Conservation (phyloP, 768 basidiomycete species). For the Lentinula raphanica region DNA sequence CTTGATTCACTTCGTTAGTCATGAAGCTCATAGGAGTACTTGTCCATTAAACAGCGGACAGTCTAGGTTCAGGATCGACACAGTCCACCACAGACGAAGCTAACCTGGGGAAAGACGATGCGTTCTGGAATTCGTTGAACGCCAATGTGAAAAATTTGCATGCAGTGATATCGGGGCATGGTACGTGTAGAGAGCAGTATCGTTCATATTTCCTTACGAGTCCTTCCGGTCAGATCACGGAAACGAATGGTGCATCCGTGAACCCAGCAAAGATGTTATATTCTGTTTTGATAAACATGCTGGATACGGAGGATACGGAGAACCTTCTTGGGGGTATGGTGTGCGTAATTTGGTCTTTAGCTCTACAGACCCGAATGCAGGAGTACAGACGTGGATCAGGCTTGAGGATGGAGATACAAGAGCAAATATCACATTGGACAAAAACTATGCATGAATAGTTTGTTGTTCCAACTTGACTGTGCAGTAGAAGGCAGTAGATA, state of each 20-base stretch:
- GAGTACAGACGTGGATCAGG: constrained; percentile 61
- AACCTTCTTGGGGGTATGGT: constrained; percentile 31
- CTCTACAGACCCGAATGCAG: constrained; percentile 37
- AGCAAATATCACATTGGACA: constrained; percentile 48
- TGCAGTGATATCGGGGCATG: constrained; percentile 68
- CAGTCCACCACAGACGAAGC: constrained; percentile 43
- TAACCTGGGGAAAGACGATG: constrained; percentile 41
- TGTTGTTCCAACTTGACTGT: too few relatives aligned
- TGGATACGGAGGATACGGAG: constrained; percentile 36
- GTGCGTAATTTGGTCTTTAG: constrained; percentile 59
- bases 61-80: constrained; percentile 48
- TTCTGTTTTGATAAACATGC: constrained; percentile 81
- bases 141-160: constrained; percentile 58
- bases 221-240: constrained; percentile 70
- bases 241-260: constrained; percentile 74
- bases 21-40: not conserved
- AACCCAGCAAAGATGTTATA: constrained; percentile 53
- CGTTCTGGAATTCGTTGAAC: constrained; percentile 61
- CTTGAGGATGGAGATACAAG: constrained; percentile 54
- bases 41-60: constrained; percentile 38
- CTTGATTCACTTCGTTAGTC: not conserved
- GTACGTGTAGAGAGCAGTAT: constrained; percentile 30
- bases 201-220: too few relatives aligned
- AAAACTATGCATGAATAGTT: constrained; percentile 30
- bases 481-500: too few relatives aligned